Conservation (phyloP, 78 protist genomes). For the Ministeria vibrans region DNA sequence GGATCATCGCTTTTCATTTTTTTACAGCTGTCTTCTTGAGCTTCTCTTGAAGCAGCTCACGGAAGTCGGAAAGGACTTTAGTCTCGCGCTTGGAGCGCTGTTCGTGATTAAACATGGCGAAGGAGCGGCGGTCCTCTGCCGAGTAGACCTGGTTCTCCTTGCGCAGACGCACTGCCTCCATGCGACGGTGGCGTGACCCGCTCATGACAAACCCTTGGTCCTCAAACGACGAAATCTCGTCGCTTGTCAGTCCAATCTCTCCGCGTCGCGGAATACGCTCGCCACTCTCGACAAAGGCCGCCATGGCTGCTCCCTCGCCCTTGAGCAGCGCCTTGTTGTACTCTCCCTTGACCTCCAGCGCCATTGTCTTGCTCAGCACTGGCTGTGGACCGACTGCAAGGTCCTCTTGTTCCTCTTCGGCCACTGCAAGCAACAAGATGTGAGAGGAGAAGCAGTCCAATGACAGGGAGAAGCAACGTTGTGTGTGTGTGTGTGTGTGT, state of each 20-base stretch:
- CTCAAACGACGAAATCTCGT: constrained; percentile 73
- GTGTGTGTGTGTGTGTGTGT: too few species aligned
- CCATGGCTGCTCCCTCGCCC: constrained; percentile 86
- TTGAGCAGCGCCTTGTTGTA: constrained; percentile 49
- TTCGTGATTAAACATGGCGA: constrained; percentile 73
- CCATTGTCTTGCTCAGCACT: too few species aligned
- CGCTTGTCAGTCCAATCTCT: constrained; percentile 78
- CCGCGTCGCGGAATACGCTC: constrained; percentile 94
- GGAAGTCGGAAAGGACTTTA: neutral
- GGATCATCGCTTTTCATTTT: too few species aligned
- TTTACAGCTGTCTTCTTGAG: too few species aligned
- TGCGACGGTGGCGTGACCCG: constrained; percentile 78
- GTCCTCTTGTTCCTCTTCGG: too few species aligned
- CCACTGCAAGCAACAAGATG: too few species aligned
- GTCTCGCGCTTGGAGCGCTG: constrained; percentile 65
- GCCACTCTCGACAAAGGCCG: constrained; percentile 63
- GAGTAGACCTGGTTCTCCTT: constrained; percentile 81
- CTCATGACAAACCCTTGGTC: constrained; percentile 85
- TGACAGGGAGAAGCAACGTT: too few species aligned
- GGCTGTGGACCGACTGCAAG: too few species aligned
- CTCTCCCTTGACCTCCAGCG: too few species aligned
- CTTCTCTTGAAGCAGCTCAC: neutral
- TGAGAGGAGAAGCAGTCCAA: too few species aligned
- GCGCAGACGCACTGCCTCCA: constrained; percentile 94
- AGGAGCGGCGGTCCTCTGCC: constrained; percentile 81